Conservation (phyloP, 106 monocot genomes). For the Dendrobium huoshanense region DNA sequence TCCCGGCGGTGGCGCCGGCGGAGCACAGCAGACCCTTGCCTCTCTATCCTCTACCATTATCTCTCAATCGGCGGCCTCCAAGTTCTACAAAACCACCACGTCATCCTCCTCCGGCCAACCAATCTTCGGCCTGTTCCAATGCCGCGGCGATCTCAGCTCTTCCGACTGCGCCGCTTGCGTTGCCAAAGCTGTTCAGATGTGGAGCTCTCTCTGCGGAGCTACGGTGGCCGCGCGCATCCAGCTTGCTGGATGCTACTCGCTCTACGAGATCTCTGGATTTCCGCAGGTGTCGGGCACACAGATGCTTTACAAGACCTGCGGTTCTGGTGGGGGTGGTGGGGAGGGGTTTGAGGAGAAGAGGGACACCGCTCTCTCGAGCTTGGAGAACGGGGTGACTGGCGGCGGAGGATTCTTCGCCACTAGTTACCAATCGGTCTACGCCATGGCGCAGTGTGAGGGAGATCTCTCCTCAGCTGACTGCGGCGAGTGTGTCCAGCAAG, state of each 20-base stretch:
- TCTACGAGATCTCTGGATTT: constrained; percentile 73
- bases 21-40: constrained; percentile 30
- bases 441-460: constrained; percentile 97
- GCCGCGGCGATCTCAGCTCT: constrained; percentile 77
- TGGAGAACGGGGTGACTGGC: constrained; percentile 48
- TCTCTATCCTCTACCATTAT: constrained; percentile 55
- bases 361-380: constrained; percentile 74
- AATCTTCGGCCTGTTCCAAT: constrained; percentile 85
- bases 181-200: constrained; percentile 38
- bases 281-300: constrained; percentile 78
- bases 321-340: constrained; percentile 33
- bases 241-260: constrained; percentile 78
- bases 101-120: constrained; percentile 29
- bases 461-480: constrained; percentile 72
- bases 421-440: constrained; percentile 63
- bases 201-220: constrained; percentile 53
- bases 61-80: constrained; percentile 42
- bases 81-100: constrained; percentile 82
- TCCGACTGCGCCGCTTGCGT: constrained; percentile 80
- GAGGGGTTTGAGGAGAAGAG: constrained; percentile 62
- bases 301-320: constrained; percentile 78
- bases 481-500: constrained; percentile 66
- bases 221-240: constrained; percentile 80
- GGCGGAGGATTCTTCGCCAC: constrained; percentile 73
- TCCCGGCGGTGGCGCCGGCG: constrained; percentile 16